phyloP scores from a whole-genome alignment of 2,329 filamentous ascomycete species.

The Gnomoniopsis sp. region DNA sequence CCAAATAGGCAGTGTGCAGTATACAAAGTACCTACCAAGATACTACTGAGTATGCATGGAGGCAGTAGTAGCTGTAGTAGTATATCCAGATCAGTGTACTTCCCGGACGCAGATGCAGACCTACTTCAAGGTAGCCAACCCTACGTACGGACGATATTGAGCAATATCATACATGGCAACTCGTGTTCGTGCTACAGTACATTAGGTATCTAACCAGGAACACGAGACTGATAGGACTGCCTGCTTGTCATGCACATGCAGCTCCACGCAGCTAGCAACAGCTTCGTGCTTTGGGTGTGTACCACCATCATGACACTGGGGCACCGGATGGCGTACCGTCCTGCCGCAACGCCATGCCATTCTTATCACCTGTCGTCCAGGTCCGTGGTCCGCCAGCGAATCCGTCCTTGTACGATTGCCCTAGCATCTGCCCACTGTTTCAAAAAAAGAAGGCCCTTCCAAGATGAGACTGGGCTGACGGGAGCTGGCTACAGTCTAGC shows the following conservation, averaged over 20 bases:
- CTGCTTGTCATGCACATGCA: not conserved
- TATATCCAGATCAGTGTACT: too few species aligned
- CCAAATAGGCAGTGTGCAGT: not conserved
- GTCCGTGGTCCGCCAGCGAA: slow-evolving; percentile 9
- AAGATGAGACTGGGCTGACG: not conserved
- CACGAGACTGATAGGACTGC: too few species aligned
- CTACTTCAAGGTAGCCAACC: too few species aligned
- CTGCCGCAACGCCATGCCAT: not conserved
- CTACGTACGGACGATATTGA: too few species aligned
- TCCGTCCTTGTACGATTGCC: slow-evolving; percentile 3
- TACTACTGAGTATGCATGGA: too few species aligned
- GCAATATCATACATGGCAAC: not conserved
- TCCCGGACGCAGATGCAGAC: too few species aligned
- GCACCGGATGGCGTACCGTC: not conserved
- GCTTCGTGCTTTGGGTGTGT: not conserved
- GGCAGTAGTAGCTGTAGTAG: too few species aligned
- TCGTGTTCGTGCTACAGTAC: not conserved
- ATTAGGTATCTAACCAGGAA: too few species aligned
- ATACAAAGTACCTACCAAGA: not conserved
- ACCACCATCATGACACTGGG: not conserved
- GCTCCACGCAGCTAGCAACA: not conserved
- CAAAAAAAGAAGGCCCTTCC: not conserved
- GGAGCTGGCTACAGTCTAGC: too few species aligned
- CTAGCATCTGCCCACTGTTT: not conserved
- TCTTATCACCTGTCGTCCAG: too few species aligned